These are phyloP conservation scores for Podospora australis DNA, from an alignment of 495 filamentous ascomycete genomes.

Conservation along the genomic window DNA sequence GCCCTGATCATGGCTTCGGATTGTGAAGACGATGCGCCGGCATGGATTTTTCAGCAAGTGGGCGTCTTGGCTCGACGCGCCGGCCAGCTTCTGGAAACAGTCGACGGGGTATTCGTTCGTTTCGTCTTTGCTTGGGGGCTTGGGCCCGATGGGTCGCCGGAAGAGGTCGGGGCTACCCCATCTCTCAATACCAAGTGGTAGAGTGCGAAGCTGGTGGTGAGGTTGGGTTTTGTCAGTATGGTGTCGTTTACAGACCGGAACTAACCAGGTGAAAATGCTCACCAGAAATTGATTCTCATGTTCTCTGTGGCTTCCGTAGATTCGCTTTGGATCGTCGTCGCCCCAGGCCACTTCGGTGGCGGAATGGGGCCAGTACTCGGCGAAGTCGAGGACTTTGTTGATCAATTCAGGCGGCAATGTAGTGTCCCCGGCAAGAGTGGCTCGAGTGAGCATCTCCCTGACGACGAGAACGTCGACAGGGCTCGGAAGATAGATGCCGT, in stretches of 20 bases:
- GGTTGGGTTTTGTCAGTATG: not conserved
- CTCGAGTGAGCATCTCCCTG: slow-evolving; percentile 36
- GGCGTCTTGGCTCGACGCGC: no score
- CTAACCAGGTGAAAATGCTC: slow-evolving; percentile 5
- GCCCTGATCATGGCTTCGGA: slow-evolving; percentile 63
- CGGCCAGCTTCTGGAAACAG: slow-evolving; percentile 26
- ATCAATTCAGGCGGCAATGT: slow-evolving; percentile 60
- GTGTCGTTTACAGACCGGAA: not conserved
- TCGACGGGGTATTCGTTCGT: slow-evolving; percentile 26
- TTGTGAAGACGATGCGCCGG: slow-evolving; percentile 58
- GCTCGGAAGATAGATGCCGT: slow-evolving; percentile 22
- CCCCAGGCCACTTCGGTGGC: slow-evolving; percentile 23
- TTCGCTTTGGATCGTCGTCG: slow-evolving; percentile 3
- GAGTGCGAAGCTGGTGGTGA: slow-evolving; percentile 33
- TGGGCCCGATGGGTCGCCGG: not conserved
- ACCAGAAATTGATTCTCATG: slow-evolving; percentile 37
- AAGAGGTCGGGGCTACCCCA: not conserved
- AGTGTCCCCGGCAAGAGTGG: no score
- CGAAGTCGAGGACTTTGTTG: slow-evolving; percentile 60
- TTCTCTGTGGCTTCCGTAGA: slow-evolving; percentile 7
- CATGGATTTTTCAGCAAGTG: slow-evolving; percentile 36
- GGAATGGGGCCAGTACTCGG: slow-evolving; percentile 65
- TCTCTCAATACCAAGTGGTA: slow-evolving; percentile 29
- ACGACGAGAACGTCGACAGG: slow-evolving; percentile 41
- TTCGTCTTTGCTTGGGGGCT: slow-evolving; percentile 17